Evolutionary conservation across 768 basidiomycete species (phyloP).

Genomic region (Tricholoma terreum): DNA sequence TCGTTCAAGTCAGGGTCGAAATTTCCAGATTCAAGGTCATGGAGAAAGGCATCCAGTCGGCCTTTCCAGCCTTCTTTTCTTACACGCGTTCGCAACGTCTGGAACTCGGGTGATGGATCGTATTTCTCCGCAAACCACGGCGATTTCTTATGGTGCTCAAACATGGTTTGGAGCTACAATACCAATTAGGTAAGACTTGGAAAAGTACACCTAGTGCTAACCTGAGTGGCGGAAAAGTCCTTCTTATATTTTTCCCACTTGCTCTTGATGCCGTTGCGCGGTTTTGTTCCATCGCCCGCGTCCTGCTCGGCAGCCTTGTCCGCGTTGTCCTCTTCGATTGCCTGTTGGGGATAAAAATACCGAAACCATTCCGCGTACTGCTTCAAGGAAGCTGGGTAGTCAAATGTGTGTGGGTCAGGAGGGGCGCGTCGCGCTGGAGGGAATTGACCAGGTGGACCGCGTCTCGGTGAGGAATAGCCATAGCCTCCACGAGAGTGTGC

Average conservation of each 20-base stretch:
- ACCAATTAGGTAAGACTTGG: conserved; percentile 23
- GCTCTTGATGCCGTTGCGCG: conserved; percentile 77
- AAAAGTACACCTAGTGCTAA: conserved; percentile 40
- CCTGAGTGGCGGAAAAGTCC: conserved; percentile 84
- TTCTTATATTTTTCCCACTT: conserved; percentile 96
- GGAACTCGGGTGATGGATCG: conserved; percentile 71
- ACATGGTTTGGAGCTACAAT: conserved; percentile 90
- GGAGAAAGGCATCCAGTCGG: conserved; percentile 65
- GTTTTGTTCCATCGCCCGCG: conserved; percentile 78
- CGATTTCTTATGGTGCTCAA: conserved; percentile 92
- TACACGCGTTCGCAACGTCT: conserved; percentile 70
- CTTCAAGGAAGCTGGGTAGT: conserved; percentile 77
- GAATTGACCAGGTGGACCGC: conserved; percentile 49
- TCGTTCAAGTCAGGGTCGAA: conserved; percentile 78
- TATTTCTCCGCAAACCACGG: conserved; percentile 98
- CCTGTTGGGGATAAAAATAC: conserved; percentile 69
- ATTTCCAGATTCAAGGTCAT: conserved; percentile 80
- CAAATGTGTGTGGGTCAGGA: conserved; percentile 76
- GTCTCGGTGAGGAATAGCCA: conserved; percentile 63
- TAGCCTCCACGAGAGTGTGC: conserved; percentile 58
- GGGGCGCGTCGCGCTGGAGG: conserved; percentile 59
- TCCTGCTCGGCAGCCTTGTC: conserved; percentile 85
- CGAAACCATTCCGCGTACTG: conserved; percentile 90
- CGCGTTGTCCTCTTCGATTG: conserved; percentile 76
- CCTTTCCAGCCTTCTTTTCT: conserved; percentile 85